Conservation (phyloP, 2,329 filamentous ascomycete species). For the Penicillium sp. region DNA sequence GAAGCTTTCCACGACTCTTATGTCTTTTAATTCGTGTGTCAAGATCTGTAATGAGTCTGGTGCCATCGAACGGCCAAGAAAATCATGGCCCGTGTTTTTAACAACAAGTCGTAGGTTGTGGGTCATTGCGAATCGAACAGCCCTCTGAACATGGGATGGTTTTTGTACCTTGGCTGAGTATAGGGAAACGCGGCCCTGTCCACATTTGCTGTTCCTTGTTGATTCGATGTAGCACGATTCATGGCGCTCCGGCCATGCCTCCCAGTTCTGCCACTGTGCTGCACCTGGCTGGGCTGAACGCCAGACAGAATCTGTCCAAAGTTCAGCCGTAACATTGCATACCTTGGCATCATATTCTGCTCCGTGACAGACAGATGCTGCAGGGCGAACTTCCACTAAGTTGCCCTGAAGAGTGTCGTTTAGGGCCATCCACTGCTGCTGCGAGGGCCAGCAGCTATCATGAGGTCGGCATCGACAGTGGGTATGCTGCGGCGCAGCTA, state of each 20-base stretch:
- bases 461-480: slow-evolving; percentile 32
- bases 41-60: slow-evolving; percentile 42
- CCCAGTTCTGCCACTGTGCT: slow-evolving; percentile 45
- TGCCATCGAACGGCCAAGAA: slow-evolving; percentile 37
- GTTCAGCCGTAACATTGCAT: slow-evolving; percentile 20
- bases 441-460: slow-evolving; percentile 45
- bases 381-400: slow-evolving; percentile 39
- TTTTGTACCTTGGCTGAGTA: slow-evolving; percentile 42
- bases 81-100: slow-evolving; percentile 45
- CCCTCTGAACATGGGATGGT: slow-evolving; percentile 40
- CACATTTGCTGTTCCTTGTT: slow-evolving; percentile 27
- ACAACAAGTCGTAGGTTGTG: slow-evolving; percentile 39
- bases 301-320: slow-evolving; percentile 38
- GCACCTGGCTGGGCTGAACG: slow-evolving; percentile 42
- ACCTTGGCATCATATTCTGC: slow-evolving; percentile 14
- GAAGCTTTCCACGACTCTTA: slow-evolving; percentile 33
- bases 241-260: slow-evolving; percentile 41
- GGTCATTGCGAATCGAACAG: slow-evolving; percentile 40
- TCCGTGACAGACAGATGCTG: slow-evolving; percentile 37
- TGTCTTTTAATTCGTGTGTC: slow-evolving; percentile 37
- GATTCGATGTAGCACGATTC: slow-evolving; percentile 43
- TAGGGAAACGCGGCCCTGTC: slow-evolving; percentile 42
- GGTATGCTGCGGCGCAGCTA: background rate
- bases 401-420: slow-evolving; percentile 44
- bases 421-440: slow-evolving; percentile 39